These are phyloP conservation scores for Hypoxylon cercidicola DNA, from an alignment of 495 filamentous ascomycete species.

Conservation along the genomic window DNA sequence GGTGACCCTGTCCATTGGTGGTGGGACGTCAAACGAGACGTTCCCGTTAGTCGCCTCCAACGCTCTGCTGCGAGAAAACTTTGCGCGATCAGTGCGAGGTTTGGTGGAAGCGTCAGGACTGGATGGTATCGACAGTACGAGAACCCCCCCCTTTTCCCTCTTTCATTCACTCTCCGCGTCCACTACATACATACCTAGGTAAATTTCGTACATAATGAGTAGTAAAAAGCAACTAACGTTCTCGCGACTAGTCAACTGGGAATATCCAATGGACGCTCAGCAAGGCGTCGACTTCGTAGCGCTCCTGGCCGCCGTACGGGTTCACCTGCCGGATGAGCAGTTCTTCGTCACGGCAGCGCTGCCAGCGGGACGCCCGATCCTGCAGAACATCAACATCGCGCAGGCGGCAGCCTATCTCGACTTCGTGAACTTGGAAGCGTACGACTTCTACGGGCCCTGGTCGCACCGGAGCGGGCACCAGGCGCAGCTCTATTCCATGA, in stretches of 20 bases:
- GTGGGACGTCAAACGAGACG: slow-evolving; percentile 78
- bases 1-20: slow-evolving; percentile 88
- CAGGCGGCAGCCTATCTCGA: slow-evolving; percentile 74
- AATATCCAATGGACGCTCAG: slow-evolving; percentile 75
- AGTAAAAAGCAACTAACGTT: slow-evolving; percentile 12
- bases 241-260: slow-evolving; percentile 78
- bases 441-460: slow-evolving; percentile 91
- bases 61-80: slow-evolving; percentile 69
- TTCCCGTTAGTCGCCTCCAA: slow-evolving; percentile 79
- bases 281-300: slow-evolving; percentile 80
- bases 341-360: slow-evolving; percentile 85
- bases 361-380: slow-evolving; percentile 77
- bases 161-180: slow-evolving; percentile 12
- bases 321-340: slow-evolving; percentile 74
- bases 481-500: slow-evolving; percentile 76
- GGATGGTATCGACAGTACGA: slow-evolving; percentile 86
- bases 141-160: slow-evolving; percentile 8
- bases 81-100: slow-evolving; percentile 75
- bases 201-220: slow-evolving; percentile 14
- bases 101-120: slow-evolving; percentile 80
- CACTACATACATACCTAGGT: slow-evolving; percentile 1
- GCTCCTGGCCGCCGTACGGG: slow-evolving; percentile 74
- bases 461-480: slow-evolving; percentile 76
- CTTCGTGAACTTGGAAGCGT: slow-evolving; percentile 84
- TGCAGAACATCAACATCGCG: slow-evolving; percentile 79